These are phyloP conservation scores for Tilletia caries DNA, from an alignment of 1,284 basidiomycete genomes.

Conservation along the genomic window DNA sequence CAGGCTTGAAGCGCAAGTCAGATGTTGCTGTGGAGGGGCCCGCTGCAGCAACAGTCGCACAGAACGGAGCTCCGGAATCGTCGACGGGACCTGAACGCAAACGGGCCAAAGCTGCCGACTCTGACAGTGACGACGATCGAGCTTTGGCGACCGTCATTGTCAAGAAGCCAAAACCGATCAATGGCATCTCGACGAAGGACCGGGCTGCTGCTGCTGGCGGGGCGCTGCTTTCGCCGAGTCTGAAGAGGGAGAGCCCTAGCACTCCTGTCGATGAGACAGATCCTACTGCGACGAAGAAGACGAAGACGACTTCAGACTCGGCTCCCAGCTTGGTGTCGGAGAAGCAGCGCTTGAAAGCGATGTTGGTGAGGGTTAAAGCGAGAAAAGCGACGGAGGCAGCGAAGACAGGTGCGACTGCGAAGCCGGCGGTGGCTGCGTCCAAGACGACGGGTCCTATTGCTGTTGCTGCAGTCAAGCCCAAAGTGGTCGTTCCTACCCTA, in stretches of 20 bases:
- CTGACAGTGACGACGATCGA: neutral
- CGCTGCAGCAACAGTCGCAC: neutral
- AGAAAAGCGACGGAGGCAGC: too few species aligned
- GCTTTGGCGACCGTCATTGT: neutral
- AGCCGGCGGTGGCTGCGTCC: too few species aligned
- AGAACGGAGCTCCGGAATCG: too few species aligned
- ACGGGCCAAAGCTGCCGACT: neutral
- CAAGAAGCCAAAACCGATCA: neutral
- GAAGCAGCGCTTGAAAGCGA: neutral
- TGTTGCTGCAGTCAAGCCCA: too few species aligned
- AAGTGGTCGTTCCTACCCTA: too few species aligned
- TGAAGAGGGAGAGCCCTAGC: neutral
- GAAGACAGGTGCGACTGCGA: too few species aligned
- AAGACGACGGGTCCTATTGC: too few species aligned
- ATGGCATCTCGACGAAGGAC: neutral
- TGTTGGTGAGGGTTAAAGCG: neutral
- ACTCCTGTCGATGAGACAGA: neutral
- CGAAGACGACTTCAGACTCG: neutral
- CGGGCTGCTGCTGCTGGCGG: neutral
- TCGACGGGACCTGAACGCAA: neutral
- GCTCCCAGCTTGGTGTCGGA: too few species aligned
- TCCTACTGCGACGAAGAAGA: neutral
- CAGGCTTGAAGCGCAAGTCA: neutral
- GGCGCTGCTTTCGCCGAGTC: neutral
- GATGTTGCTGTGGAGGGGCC: neutral